These are phyloP conservation scores for Trypanosoma cruzi DNA, from an alignment of 208 protist genomes.

Conservation along the genomic window DNA sequence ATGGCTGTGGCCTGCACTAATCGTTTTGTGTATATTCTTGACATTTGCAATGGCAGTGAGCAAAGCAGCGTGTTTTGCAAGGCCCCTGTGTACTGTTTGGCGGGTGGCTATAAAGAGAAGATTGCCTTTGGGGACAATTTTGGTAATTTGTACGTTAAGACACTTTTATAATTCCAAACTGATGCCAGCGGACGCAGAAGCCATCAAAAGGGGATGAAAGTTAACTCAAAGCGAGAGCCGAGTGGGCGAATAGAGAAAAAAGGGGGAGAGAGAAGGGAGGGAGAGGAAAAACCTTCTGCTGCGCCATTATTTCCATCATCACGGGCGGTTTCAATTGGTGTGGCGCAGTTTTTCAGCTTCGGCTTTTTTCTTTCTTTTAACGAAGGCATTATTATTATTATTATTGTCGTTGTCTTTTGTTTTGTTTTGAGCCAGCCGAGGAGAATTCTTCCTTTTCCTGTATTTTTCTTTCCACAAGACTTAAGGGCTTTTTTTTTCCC, in stretches of 20 bases:
- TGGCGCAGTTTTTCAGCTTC: no score
- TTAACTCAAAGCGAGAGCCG: constrained; percentile 11
- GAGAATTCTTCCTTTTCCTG: no score
- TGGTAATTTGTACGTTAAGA: constrained; percentile 82
- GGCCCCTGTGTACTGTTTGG: constrained; percentile 87
- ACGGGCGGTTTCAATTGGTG: no score
- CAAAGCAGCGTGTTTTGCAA: constrained; percentile 73
- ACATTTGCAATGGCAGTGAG: constrained; percentile 71
- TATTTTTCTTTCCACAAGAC: no score
- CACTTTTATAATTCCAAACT: constrained; percentile 11
- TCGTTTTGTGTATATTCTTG: constrained; percentile 84
- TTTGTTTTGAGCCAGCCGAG: no score
- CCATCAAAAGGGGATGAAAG: constrained; percentile 29
- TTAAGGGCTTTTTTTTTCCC: no score
- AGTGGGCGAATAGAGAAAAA: background rate
- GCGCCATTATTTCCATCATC: no score
- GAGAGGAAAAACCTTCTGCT: no score
- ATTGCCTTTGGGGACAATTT: constrained; percentile 85
- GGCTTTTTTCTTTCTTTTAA: no score
- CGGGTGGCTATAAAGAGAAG: constrained; percentile 49
- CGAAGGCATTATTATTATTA: constrained; percentile 3
- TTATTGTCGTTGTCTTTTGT: no score
- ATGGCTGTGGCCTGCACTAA: constrained; percentile 82
- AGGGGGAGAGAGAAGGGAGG: background rate
- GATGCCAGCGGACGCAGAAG: no score